Evolutionary conservation across 106 monocot species (phyloP).

Genomic region (Phalaenopsis equestris): DNA sequence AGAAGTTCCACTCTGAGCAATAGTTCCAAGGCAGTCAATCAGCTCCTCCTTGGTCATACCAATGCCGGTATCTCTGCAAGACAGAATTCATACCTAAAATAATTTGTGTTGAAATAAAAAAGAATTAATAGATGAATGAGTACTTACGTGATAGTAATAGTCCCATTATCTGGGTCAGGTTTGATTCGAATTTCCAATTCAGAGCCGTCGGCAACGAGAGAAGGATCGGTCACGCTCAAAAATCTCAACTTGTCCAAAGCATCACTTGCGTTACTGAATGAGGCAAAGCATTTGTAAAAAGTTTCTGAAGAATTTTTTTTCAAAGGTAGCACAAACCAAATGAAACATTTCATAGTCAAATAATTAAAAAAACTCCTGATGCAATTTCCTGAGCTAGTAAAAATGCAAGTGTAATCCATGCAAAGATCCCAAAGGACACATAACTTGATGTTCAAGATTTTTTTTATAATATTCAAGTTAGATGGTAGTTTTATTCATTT

Average conservation of each 20-base stretch:
- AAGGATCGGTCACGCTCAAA: conserved; percentile 84
- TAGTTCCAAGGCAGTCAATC: conserved; percentile 94
- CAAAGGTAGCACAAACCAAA: not conserved
- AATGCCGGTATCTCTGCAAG: conserved; percentile 82
- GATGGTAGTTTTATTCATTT: not conserved
- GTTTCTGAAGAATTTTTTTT: not conserved
- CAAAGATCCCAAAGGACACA: not conserved
- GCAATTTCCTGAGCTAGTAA: not conserved
- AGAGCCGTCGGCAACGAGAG: conserved; percentile 64
- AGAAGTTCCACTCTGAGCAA: conserved; percentile 98
- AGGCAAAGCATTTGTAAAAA: not conserved
- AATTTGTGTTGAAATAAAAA: not conserved
- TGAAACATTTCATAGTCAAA: not conserved
- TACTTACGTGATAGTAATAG: conserved; percentile 71
- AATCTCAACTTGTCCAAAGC: conserved; percentile 94
- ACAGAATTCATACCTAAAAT: conserved; percentile 2
- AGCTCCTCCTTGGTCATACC: conserved; percentile 97
- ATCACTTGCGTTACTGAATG: conserved; percentile 94
- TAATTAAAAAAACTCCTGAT: not conserved
- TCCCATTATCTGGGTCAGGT: conserved; percentile 86
- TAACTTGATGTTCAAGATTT: not conserved
- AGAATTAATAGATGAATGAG: not conserved
- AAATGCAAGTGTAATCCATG: not conserved
- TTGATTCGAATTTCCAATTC: conserved; percentile 92
- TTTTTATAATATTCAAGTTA: not conserved